Evolutionary conservation across 1,139 yeast genomes (phyloP), one percentile per base, ranked within the genome.

Genomic region (Candida glucosophila): DNA sequence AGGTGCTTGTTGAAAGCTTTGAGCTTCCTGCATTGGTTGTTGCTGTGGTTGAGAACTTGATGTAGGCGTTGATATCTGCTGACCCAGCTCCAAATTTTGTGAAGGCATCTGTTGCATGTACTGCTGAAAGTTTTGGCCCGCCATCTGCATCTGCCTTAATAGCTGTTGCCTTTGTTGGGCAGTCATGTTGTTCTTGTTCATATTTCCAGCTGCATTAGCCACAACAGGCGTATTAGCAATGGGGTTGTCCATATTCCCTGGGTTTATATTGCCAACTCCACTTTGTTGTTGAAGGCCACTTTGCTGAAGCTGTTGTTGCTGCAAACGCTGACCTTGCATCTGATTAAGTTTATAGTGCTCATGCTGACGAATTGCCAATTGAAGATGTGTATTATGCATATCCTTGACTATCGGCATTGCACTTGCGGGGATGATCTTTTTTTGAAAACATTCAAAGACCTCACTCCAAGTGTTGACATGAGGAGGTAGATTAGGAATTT

Each of bases 381-480:
- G 55, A 32, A 49, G 51, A 47, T 79, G 86, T 23, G 76, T 59
- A 22, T 64, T 59, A 43, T 78, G 79, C 6, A 76, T 73, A 29
- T 73, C 77, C 41, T 70, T 73, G 30, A 79, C 69, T 18, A 67
- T 49, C 5, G 69, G 67, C 53, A 77, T 52, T 13, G 68, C 66
- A 12, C 70, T 62, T 4, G 65, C 64, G 1, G 80, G 72, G 16
- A 80, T 55, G 27, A 70, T 58, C 30, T 71, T 75, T 36, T 72
- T 69, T 32, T 68, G 71, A 27, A 80, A 64, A 38, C 80, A 67
- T 28, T 79, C 83, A 46, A 80, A 76, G 15, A 86, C 73, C 47
- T 79, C 88, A 22, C 73, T 70, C 95, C 95, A 85, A 4, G 94
- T 82, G 36, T 71, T 77, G 20, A 77, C 77, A 28, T 77, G 80